phyloP scores from a whole-genome alignment of 2,329 filamentous ascomycete species.

The Penicillium olsonii region DNA sequence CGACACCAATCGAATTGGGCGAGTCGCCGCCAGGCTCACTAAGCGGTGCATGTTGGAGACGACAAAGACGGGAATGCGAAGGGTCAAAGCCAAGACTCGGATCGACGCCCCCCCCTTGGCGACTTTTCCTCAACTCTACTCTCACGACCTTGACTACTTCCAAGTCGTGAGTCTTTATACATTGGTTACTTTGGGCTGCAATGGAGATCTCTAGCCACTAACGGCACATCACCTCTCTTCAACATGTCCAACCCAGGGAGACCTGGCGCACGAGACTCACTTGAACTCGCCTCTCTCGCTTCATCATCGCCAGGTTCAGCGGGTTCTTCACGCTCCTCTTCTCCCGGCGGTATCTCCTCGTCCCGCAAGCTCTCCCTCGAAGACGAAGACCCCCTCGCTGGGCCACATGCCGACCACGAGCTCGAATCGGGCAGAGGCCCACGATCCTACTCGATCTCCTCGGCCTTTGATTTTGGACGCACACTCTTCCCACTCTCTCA shows the following conservation, averaged over 20 bases:
- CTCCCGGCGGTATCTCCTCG: slow-evolving; percentile 83
- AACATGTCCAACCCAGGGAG: slow-evolving; percentile 35
- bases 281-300: slow-evolving; percentile 93
- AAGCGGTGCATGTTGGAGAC: slow-evolving; percentile 11
- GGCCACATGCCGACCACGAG: slow-evolving; percentile 52
- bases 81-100: slow-evolving; percentile 9
- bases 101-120: slow-evolving; percentile 19
- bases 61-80: slow-evolving; percentile 13
- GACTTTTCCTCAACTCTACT: slow-evolving; percentile 3
- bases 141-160: too few relatives aligned
- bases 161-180: too few relatives aligned
- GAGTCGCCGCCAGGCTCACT: too few relatives aligned
- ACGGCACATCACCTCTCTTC: slow-evolving; percentile 3
- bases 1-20: too few relatives aligned
- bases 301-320: slow-evolving; percentile 71
- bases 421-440: slow-evolving; percentile 49
- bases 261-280: slow-evolving; percentile 71
- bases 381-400: slow-evolving; percentile 74
- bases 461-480: slow-evolving; percentile 92
- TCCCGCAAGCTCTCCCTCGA: slow-evolving; percentile 88
- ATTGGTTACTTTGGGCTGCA: background rate
- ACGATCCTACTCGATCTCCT: slow-evolving; percentile 85
- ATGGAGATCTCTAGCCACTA: slow-evolving; percentile 12
- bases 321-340: slow-evolving; percentile 70
- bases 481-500: slow-evolving; percentile 91